Percentiles rank a stretch among this genome's conserved stretches.
phyloP scores from a whole-genome alignment of 1,139 yeast species.

The Geotrichum australiense region DNA sequence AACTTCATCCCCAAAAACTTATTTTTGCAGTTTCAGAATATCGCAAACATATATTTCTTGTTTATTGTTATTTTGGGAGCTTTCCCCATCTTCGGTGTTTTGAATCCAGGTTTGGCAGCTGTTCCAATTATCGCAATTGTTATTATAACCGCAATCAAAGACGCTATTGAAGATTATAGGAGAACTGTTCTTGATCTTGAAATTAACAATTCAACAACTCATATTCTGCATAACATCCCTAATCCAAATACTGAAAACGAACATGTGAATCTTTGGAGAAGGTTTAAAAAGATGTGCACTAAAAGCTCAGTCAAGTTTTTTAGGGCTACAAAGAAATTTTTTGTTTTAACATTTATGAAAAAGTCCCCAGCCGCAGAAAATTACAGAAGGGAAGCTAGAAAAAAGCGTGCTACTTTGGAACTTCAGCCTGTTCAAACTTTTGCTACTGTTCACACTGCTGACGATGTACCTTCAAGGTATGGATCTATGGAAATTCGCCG shows the following conservation, averaged over 20 bases:
- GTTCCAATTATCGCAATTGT: constrained; percentile 95
- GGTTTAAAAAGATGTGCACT: constrained; percentile 47
- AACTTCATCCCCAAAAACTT: constrained; percentile 82
- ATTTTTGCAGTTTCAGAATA: constrained; percentile 66
- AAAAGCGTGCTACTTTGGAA: constrained; percentile 15
- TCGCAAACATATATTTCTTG: constrained; percentile 80
- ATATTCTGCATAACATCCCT: constrained; percentile 57
- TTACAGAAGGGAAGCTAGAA: constrained; percentile 8
- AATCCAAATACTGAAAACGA: constrained; percentile 74
- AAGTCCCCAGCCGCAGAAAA: constrained; percentile 16
- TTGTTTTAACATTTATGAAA: constrained; percentile 13
- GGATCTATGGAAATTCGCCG: constrained; percentile 15
- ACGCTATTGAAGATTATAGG: constrained; percentile 90
- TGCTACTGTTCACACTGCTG: constrained; percentile 14
- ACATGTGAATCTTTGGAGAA: constrained; percentile 57
- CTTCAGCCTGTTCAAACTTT: constrained; percentile 20
- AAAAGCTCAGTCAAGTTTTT: constrained; percentile 24
- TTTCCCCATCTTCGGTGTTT: constrained; percentile 86
- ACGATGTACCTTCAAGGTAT: constrained; percentile 17
- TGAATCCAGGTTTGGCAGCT: constrained; percentile 82
- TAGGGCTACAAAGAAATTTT: constrained; percentile 5
- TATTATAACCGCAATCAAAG: constrained; percentile 80
- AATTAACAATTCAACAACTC: constrained; percentile 80
- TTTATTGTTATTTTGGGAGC: constrained; percentile 65
- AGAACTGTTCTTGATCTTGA: constrained; percentile 75